phyloP scores from a whole-genome alignment of 139 green algal genomes.

The Chlorella sp. region DNA sequence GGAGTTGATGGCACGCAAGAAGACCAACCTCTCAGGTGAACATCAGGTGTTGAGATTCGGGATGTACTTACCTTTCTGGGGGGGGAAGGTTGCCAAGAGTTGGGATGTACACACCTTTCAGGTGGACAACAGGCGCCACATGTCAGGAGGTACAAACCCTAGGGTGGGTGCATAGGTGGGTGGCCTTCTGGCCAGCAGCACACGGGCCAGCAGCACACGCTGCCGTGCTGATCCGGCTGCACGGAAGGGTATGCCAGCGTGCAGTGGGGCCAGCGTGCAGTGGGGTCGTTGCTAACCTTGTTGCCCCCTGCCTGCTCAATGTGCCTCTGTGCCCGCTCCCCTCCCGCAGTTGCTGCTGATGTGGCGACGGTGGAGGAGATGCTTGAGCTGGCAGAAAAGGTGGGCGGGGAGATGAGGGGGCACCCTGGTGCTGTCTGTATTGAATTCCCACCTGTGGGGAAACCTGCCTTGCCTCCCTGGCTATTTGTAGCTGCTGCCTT shows the following conservation, averaged over 20 bases:
- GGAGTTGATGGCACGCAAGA: conserved; percentile 93
- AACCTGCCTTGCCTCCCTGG: not conserved
- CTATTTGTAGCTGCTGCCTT: not conserved
- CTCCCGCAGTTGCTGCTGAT: conserved; percentile 87
- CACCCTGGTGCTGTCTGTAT: not conserved
- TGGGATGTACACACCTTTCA: not conserved
- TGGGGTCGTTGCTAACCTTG: not conserved
- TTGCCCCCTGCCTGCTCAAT: not conserved
- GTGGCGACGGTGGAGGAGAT: conserved; percentile 91
- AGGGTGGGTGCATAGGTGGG: too few relatives aligned
- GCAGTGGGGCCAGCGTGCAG: not conserved
- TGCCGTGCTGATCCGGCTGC: not conserved
- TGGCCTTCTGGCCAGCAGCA: not conserved
- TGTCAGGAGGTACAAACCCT: too few relatives aligned
- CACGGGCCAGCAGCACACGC: too few relatives aligned
- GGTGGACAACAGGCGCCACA: too few relatives aligned
- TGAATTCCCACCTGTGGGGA: not conserved
- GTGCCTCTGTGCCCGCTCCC: not conserved
- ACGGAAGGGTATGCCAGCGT: not conserved
- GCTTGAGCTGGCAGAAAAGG: conserved; percentile 89
- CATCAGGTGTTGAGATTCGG: too few relatives aligned
- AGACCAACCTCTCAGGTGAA: conserved; percentile 92
- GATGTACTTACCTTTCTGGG: too few relatives aligned
- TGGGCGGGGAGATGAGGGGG: conserved; percentile 15
- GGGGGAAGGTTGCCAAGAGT: not conserved